phyloP scores from a whole-genome alignment of 305 asterid genomes.

The Withania somnifera region DNA sequence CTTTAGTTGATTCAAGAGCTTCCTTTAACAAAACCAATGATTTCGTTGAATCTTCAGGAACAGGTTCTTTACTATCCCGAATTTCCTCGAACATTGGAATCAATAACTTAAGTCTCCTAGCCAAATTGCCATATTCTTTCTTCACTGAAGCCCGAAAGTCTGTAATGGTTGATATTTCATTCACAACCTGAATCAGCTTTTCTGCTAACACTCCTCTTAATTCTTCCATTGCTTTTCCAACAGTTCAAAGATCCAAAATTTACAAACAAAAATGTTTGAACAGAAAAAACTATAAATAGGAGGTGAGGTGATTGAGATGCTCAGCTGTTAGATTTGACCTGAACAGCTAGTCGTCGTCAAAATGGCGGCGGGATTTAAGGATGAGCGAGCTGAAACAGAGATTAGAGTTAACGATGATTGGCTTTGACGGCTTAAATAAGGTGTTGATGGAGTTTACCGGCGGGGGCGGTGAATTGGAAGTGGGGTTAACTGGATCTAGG shows the following conservation, averaged over 20 bases:
- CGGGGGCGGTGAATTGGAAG: not conserved
- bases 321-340: not conserved
- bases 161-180: conserved; percentile 53
- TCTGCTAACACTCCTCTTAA: conserved; percentile 40
- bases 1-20: conserved; percentile 57
- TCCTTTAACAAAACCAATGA: conserved; percentile 31
- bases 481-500: not conserved
- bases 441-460: not conserved
- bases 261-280: not conserved
- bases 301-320: not conserved
- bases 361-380: no score
- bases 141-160: conserved; percentile 57
- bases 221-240: conserved; percentile 40
- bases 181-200: conserved; percentile 41
- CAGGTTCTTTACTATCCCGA: conserved; percentile 48
- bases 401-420: no score
- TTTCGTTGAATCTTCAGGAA: conserved; percentile 34
- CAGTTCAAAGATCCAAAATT: not conserved
- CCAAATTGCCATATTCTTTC: conserved; percentile 74
- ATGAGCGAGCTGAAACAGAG: no score
- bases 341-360: not conserved
- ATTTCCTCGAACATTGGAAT: conserved; percentile 90
- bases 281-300: not conserved
- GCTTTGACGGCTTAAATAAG: not conserved
- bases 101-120: conserved; percentile 78